Base-by-base conservation (phyloP, 805 yeast species). In the Ogataea glucozyma region DNA sequence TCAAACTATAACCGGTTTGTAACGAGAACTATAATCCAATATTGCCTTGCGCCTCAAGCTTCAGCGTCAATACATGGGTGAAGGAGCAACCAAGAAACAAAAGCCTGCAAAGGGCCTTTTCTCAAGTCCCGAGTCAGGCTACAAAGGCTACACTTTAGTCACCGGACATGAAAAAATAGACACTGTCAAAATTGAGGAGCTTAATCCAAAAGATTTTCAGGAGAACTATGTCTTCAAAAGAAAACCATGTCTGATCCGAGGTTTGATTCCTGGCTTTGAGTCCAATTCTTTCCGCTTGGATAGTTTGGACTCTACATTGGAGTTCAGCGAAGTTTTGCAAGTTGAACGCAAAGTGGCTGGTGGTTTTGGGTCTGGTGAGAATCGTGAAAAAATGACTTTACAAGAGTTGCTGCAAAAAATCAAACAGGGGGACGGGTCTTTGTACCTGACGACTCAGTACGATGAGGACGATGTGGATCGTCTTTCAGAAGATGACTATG, bases 381-480 rank as follows among this genome's bases (percentile, higher is more conserved):
- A 68, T 42, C 65, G 89, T 48, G 59, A 71, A 12, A 70, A 70
- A 41, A 71, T 82, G 78, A 59, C 65, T 2, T 69, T 84, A 46
- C 54, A 55, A 0, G 78, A 79, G 14, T 70, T 85, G 35, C 58
- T 81, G 40, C 56, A 61, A 0, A 66, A 62, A 46, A 52, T 81
- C 20, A 42, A 57, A 21, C 33, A 52, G 3, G 80, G 77, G 1
- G 76, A 75, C 13, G 71, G 62, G 21, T 61, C 68, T 0, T 69
- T 75, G 43, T 84, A 85, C 50, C 65, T 84, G 57, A 85, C 90
- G 1, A 85, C 90, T 0, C 90, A 85, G 51, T 85, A 85, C 54
- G 64, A 51, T 3, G 81, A 74, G 37, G 75, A 75, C 44, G 73
- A 66, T 20, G 62, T 62, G 4, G 68, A 62, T 14, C 56, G 43